These are phyloP conservation scores for Penicillium rolfsii DNA, from an alignment of 2,329 filamentous ascomycete species.

Conservation along the genomic window DNA sequence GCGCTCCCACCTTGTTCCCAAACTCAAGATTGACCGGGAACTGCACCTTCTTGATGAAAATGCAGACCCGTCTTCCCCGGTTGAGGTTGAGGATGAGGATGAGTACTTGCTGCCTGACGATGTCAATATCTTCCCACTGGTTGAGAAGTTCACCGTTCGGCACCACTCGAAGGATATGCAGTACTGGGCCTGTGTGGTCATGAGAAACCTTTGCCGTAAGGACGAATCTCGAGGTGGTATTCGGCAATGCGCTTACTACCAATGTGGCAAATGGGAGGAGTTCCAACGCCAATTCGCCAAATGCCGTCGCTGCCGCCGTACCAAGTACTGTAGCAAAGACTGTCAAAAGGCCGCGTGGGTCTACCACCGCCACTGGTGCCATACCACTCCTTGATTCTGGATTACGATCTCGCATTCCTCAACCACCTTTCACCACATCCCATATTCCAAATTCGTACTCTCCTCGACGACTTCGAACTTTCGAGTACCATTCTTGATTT, in stretches of 20 bases:
- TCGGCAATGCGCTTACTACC: conserved; percentile 94
- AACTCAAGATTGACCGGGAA: conserved; percentile 85
- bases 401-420: conserved; percentile 5
- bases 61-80: conserved; percentile 45
- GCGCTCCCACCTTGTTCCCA: conserved; percentile 87
- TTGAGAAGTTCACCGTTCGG: conserved; percentile 96
- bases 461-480: conserved; percentile 29
- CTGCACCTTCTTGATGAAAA: conserved; percentile 78
- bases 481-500: conserved; percentile 34
- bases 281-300: conserved; percentile 97
- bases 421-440: not conserved
- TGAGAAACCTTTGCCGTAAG: conserved; percentile 97
- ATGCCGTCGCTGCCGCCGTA: conserved; percentile 90
- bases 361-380: conserved; percentile 96
- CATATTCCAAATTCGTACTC: conserved; percentile 13
- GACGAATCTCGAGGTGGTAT: conserved; percentile 94
- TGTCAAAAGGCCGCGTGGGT: conserved; percentile 99
- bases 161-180: conserved; percentile 98
- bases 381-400: conserved; percentile 43
- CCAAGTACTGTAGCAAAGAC: conserved; percentile 99
- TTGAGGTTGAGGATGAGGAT: conserved; percentile 65
- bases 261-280: conserved; percentile 98
- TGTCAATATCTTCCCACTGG: conserved; percentile 96
- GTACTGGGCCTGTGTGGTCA: conserved; percentile 98
- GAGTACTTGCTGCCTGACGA: conserved; percentile 92